Base-by-base conservation (phyloP, 2,329 filamentous ascomycete species). In the Rhexocercosporidium sp. region DNA sequence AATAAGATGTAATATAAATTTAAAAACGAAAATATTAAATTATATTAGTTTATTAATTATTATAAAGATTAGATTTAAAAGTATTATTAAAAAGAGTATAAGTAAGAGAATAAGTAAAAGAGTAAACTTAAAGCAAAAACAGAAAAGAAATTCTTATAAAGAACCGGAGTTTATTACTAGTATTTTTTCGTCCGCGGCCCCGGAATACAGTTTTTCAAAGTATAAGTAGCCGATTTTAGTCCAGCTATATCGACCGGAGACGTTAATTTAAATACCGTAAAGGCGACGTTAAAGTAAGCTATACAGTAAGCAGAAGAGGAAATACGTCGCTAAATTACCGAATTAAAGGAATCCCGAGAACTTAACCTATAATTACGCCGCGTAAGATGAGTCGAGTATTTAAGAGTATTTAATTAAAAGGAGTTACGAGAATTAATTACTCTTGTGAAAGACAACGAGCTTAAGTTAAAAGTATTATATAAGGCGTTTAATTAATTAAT, bases 341-440 rank as follows among this genome's bases (percentile, higher is more conserved):
- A 44, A 16, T 16, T 16, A 2, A 20, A 44, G 41, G 41, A 44
- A 44, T 44, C 14, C 14, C 8, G 16, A 44, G 14, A 44, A 20
- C 41, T n/a, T 18, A 44, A 44, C n/a, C 41, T 12, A 12, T 44
- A 12, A 16, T 44, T 44, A 44, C n/a, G 7, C n/a, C 7, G 7
- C 7, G n/a, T 44, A 44, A 20, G 41, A 18, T 44, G 7, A 8
- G 16, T 44, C 6, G n/a, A 44, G 41, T n/a, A 37, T 37, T 37
- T 11, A 2, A 37, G 12, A 11, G 8, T 7, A 9, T 37, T 20
- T 16, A 56, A 68, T 25, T 8, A 16, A 25, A 57, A 47, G 34
- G 57, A 61, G 62, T 49, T 68, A 16, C 9, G 20, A 46, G 62
- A 25, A 59, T 65, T 64, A 31, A 47, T 68, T 41, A 29, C 22